Conservation (phyloP, 2,329 filamentous ascomycete species). For the Apiospora marii region DNA sequence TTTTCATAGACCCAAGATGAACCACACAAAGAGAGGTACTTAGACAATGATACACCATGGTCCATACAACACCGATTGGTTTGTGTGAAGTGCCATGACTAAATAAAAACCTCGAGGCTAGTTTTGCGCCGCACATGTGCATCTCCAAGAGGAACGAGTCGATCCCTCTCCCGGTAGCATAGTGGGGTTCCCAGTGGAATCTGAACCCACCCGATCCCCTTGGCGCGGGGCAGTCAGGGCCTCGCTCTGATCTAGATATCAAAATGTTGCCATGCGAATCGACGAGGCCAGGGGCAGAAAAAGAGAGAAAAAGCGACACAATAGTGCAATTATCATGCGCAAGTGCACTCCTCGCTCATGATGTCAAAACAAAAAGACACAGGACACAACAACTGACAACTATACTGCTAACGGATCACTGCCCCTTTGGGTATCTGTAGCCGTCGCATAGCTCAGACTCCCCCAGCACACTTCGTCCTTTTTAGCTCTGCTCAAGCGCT, state of each 20-base stretch:
- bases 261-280: not conserved
- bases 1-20: constrained; percentile 22
- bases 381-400: not conserved
- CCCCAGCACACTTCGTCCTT: not conserved
- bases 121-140: not conserved
- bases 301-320: too few species aligned
- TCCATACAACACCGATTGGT: not conserved
- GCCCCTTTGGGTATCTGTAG: constrained; percentile 5
- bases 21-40: not conserved
- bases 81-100: not conserved
- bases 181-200: not conserved
- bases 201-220: not conserved
- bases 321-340: too few species aligned
- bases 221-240: constrained; percentile 1
- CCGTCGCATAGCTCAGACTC: not conserved
- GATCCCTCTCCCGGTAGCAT: not conserved
- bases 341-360: too few species aligned
- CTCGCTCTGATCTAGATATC: not conserved
- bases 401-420: not conserved
- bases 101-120: not conserved
- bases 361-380: too few species aligned
- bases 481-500: not conserved
- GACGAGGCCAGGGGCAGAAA: not conserved
- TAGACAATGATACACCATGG: not conserved
- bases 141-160: not conserved